Base-by-base conservation (phyloP, 352 stramenopile genomes). In the Aphanomyces stellatus region DNA sequence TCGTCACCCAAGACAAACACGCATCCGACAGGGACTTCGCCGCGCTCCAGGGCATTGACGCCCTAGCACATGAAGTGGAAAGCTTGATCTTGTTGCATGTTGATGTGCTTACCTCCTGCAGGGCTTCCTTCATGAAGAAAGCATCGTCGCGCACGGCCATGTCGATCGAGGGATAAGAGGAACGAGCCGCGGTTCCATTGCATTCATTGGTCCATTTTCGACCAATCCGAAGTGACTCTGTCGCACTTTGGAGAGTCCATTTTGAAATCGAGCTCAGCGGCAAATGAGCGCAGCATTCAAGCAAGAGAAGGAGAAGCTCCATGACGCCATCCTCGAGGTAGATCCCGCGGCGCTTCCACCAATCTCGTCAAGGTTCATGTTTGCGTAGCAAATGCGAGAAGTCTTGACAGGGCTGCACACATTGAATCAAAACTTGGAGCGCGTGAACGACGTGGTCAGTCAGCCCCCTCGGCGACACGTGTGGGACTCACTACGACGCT, bases 11-110 rank as follows among this genome's bases (percentile, higher is more conserved):
- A 75, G 6, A 97, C 88, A 64, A 97, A 96, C n/a, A 97, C 90
- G 49, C 85, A 94, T 15, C 90, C 91, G 34, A 98, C 91, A 0
- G 91, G 90, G 27, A 98, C 90, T 78, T 98, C 91, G 10, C 84
- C 78, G 37, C 86, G 74, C 31, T 59, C 70, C 59, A 96, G 68
- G 5, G 90, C 91, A 19, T 75, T 76, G 70, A 95, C 79, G 19
- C 83, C 90, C 88, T 96, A 25, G 37, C 4, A 19, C 6, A 1
- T 8, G 17, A 57, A 34, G n/a, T n/a, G n/a, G n/a, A n/a, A n/a
- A n/a, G n/a, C n/a, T n/a, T n/a, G n/a, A n/a, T n/a, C n/a, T n/a
- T n/a, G n/a, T n/a, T n/a, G n/a, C n/a, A n/a, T n/a, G n/a, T n/a
- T n/a, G n/a, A n/a, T n/a, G n/a, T n/a, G 13, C 17, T 17, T 68